Evolutionary conservation across 306 rosid genomes (phyloP).

Genomic region (Cotoneaster glaucophyllus): DNA sequence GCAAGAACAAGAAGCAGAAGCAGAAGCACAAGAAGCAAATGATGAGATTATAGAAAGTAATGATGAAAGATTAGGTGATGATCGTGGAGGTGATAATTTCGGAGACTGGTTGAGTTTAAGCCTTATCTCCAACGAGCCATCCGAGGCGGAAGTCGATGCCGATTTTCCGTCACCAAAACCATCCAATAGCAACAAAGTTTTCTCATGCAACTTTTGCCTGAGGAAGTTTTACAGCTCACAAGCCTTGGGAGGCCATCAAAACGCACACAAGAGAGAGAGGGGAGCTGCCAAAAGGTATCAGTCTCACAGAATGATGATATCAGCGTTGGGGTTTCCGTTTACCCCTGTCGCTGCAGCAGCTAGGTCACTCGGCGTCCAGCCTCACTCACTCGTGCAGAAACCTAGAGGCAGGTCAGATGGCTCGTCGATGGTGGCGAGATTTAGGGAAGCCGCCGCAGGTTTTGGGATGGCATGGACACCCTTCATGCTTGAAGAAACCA

Average conservation of each 20-base stretch:
- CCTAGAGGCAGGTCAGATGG: constrained; percentile 29
- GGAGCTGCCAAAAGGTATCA: constrained; percentile 53
- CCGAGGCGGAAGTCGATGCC: neutral
- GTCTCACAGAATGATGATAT: constrained; percentile 38
- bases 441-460: constrained; percentile 18
- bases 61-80: constrained; percentile 2
- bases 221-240: constrained; percentile 71
- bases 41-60: constrained; percentile 16
- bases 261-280: constrained; percentile 76
- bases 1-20: neutral
- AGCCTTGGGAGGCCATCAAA: constrained; percentile 79
- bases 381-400: constrained; percentile 58
- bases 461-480: constrained; percentile 40
- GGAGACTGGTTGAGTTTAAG: constrained; percentile 72
- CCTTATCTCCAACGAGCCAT: constrained; percentile 18
- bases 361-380: constrained; percentile 47
- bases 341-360: constrained; percentile 9
- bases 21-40: neutral
- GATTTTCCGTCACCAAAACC: constrained; percentile 25
- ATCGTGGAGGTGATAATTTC: constrained; percentile 15
- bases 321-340: constrained; percentile 31
- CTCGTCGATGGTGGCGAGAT: constrained; percentile 30
- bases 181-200: constrained; percentile 30
- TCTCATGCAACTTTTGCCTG: constrained; percentile 67
- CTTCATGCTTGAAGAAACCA: constrained; percentile 32